phyloP scores from a whole-genome alignment of 495 filamentous ascomycete genomes.

The Jackrogersella minutella region DNA sequence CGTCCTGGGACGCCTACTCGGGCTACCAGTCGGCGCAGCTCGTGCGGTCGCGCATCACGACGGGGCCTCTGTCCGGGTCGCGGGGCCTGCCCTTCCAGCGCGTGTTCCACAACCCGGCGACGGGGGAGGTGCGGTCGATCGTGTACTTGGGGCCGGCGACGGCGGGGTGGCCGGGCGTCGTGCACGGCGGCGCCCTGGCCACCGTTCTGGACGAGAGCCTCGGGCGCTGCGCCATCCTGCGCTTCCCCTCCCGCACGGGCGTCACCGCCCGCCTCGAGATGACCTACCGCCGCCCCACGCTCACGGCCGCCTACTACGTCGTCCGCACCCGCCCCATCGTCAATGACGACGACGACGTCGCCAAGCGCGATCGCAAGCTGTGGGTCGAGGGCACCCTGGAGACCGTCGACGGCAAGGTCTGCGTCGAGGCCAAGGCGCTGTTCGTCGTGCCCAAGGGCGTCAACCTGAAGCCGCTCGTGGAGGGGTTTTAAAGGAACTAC shows the following conservation, averaged over 20 bases:
- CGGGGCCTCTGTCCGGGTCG: constrained; percentile 53
- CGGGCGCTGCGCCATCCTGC: constrained; percentile 59
- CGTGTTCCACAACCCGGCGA: constrained; percentile 51
- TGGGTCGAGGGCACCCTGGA: constrained; percentile 66
- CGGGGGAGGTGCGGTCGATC: constrained; percentile 57
- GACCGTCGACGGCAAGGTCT: constrained; percentile 59
- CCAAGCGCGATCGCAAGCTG: constrained; percentile 67
- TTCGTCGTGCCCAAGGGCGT: constrained; percentile 69
- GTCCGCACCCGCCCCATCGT: constrained; percentile 58
- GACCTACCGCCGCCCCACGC: constrained; percentile 66
- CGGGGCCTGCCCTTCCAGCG: constrained; percentile 60
- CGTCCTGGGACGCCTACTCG: constrained; percentile 65
- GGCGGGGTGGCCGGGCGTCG: constrained; percentile 77
- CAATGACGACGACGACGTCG: constrained; percentile 46
- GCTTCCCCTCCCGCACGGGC: constrained; percentile 54
- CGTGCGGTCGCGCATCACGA: constrained; percentile 50
- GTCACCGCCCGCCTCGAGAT: constrained; percentile 73
- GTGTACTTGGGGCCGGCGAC: constrained; percentile 70
- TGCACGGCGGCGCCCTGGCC: constrained; percentile 78
- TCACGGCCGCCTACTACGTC: constrained; percentile 69
- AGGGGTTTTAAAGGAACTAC: constrained; percentile 47
- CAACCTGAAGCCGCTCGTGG: constrained; percentile 54
- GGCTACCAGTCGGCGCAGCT: constrained; percentile 43
- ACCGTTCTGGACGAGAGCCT: constrained; percentile 75
- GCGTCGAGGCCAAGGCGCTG: constrained; percentile 65